Base-by-base conservation (phyloP, 2,329 filamentous ascomycete species). In the Colletotrichum salicis region DNA sequence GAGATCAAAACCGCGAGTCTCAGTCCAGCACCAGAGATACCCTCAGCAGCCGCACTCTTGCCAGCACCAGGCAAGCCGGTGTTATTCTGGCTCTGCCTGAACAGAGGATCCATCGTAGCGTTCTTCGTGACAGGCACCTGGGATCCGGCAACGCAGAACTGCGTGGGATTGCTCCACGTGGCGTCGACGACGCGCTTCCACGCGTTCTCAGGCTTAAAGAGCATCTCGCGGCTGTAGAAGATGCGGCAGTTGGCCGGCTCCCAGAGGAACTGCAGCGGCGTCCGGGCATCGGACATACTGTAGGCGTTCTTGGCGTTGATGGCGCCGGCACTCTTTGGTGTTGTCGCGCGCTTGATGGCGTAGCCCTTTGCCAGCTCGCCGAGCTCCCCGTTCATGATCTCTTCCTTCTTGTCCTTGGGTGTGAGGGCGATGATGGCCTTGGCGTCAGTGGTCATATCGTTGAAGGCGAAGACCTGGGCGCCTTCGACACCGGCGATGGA, bases 401-500 rank as follows among this genome's bases (percentile, higher is more conserved):
- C 67, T 7, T 69, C 65, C 59, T 74, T 64, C 24, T 63, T 56
- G 3, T 74, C 69, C 41, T 73, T 70, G 8, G 75, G 73, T 5
- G 74, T 72, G 2, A 80, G 75, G 5, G 67, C 59, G 15, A 82
- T 60, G 13, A 77, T 74, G 1, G 77, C 76, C 11, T 74, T 56
- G n/a, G 81, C 77, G 3, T 76, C 75, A 3, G 66, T 64, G 12
- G 74, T 67, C n/a, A 83, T 76, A 35, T 79, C 76, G 35, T 76
- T 69, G 51, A 83, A 75, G 45, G 64, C 70, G 69, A 82, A 80
- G 5, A 82, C 76, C 73, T 83, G 79, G 2, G 81, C 80, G 11
- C 86, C 86, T 75, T 87, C 85, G 59, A 85, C 84, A 57, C 85
- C 86, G 7, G 82, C 85, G 41, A 87, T 78, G 45, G 85, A 84